phyloP scores from a whole-genome alignment of 257 asterid genomes.

The Nicotiana undulata region DNA sequence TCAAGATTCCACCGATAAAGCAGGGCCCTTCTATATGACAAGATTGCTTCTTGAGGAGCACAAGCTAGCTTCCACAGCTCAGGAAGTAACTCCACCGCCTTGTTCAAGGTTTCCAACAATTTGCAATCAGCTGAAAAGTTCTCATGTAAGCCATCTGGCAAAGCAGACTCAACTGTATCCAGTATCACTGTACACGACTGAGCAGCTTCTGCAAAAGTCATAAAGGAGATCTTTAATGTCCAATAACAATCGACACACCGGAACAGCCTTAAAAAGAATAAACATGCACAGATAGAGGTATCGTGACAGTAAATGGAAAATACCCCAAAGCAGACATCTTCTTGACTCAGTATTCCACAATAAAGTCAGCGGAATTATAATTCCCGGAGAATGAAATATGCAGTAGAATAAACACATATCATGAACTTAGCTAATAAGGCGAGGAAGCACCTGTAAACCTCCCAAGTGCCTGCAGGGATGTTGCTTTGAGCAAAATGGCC shows the following conservation, averaged over 20 bases:
- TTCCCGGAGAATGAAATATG: neutral
- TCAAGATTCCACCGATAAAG: slow-evolving; percentile 82
- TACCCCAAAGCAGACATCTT: neutral
- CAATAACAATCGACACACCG: neutral
- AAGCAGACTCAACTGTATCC: slow-evolving; percentile 72
- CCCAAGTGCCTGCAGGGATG: slow-evolving; percentile 69
- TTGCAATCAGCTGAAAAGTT: slow-evolving; percentile 50
- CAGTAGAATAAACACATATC: neutral
- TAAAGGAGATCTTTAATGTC: neutral
- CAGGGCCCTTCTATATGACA: slow-evolving; percentile 69
- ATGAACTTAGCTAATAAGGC: neutral
- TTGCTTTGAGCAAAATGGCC: slow-evolving; percentile 84
- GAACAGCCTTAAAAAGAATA: neutral
- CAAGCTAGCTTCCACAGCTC: slow-evolving; percentile 62
- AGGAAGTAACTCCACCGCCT: slow-evolving; percentile 81
- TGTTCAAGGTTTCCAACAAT: slow-evolving; percentile 61
- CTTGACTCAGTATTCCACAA: neutral
- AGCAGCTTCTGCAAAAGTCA: slow-evolving; percentile 65
- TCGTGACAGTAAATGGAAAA: neutral
- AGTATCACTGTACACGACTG: slow-evolving; percentile 68
- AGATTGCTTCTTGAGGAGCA: slow-evolving; percentile 55
- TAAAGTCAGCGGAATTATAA: neutral
- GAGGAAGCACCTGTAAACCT: slow-evolving; percentile 63
- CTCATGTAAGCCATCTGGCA: slow-evolving; percentile 68
- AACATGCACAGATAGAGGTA: neutral